phyloP scores from a whole-genome alignment of 768 basidiomycete genomes.

The Mrakia frigida region DNA sequence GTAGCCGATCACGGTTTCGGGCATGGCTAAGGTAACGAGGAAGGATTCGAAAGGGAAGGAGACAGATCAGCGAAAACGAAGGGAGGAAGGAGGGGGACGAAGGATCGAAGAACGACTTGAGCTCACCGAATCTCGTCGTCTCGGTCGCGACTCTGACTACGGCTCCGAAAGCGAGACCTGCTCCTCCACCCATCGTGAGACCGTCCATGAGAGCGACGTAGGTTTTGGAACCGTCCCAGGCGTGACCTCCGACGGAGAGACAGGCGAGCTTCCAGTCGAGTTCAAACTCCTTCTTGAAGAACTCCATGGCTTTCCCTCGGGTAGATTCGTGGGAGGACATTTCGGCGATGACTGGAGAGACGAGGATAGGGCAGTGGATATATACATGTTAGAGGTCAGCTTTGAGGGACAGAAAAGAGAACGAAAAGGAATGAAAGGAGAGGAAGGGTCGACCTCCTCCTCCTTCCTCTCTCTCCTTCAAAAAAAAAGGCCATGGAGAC shows the following conservation, averaged over 20 bases:
- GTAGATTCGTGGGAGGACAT: conserved; percentile 32
- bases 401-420: conserved; percentile 13
- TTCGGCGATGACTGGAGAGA: conserved; percentile 34
- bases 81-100: neutral
- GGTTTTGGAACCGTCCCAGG: conserved; percentile 54
- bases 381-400: neutral
- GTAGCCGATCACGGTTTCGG: conserved; percentile 88
- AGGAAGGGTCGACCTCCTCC: neutral
- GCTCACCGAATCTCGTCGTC: conserved; percentile 60
- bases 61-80: neutral
- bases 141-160: conserved; percentile 90
- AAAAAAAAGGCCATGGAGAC: conserved; percentile 40
- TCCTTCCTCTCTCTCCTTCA: neutral
- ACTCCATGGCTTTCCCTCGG: conserved; percentile 59
- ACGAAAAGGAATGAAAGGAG: neutral
- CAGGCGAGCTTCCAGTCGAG: conserved; percentile 36
- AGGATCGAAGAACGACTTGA: neutral
- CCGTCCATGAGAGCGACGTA: conserved; percentile 89
- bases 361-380: neutral
- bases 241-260: conserved; percentile 25
- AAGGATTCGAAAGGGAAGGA: too few relatives aligned
- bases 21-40: conserved; percentile 63
- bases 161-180: conserved; percentile 76
- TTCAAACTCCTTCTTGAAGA: conserved; percentile 75
- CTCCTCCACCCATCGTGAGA: conserved; percentile 91